Evolutionary conservation across 192 early-diverging fungal species (phyloP).

Genomic region (Piromyces finnis): DNA sequence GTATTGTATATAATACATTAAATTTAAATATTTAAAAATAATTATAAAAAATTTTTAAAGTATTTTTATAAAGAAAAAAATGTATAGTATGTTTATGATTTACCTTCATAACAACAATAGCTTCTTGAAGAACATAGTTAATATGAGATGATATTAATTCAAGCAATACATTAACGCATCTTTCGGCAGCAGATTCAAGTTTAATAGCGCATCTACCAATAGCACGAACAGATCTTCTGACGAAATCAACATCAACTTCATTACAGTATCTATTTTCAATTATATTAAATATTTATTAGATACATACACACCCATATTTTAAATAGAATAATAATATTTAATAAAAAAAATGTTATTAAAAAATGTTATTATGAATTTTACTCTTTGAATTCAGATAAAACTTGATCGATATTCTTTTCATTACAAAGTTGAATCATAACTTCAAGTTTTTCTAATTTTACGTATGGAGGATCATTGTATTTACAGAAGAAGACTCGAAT

Average conservation of each 20-base stretch:
- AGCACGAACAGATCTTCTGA: conserved; percentile 67
- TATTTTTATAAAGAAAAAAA: too few species aligned
- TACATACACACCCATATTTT: too few species aligned
- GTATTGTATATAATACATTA: too few species aligned
- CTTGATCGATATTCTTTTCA: conserved; percentile 73
- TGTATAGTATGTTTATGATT: too few species aligned
- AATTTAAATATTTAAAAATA: too few species aligned
- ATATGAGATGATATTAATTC: conserved; percentile 76
- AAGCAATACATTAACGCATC: conserved; percentile 68
- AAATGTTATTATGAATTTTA: conserved; percentile 14
- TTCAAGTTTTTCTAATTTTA: conserved; percentile 89
- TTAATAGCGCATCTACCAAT: conserved; percentile 89
- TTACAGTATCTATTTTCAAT: conserved; percentile 51
- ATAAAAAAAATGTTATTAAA: background rate
- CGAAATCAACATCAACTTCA: conserved; percentile 95
- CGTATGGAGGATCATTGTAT: conserved; percentile 95
- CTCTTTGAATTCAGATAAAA: conserved; percentile 87
- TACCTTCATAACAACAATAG: conserved; percentile 78
- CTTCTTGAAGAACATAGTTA: conserved; percentile 82
- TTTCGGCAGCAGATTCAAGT: conserved; percentile 68
- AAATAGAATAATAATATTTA: too few species aligned
- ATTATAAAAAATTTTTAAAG: too few species aligned
- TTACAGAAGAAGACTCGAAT: conserved; percentile 95
- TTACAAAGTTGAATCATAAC: conserved; percentile 79
- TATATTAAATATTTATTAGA: too few species aligned